Evolutionary conservation across 2,329 filamentous ascomycete species (phyloP).

Genomic region (Diaporthe ampelina): DNA sequence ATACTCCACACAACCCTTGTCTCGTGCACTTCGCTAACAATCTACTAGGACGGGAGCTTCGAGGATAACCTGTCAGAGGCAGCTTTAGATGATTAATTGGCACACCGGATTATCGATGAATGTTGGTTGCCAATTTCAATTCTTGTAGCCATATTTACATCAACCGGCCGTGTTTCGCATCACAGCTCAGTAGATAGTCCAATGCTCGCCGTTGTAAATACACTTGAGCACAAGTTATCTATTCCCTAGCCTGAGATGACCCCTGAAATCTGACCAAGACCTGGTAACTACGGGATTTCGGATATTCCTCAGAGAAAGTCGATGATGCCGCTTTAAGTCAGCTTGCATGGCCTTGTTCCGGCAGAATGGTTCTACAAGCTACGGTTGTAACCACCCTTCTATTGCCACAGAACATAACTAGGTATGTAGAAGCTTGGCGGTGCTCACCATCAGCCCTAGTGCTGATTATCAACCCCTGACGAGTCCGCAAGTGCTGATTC

Average conservation of each 20-base stretch:
- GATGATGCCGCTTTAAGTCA: not conserved
- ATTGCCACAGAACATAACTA: not conserved
- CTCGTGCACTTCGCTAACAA: not conserved
- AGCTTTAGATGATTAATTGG: constrained; percentile 16
- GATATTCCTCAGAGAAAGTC: not conserved
- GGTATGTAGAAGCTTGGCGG: constrained; percentile 7
- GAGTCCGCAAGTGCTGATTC: not conserved
- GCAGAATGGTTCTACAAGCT: not conserved
- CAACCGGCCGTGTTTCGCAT: not conserved
- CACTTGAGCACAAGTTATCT: not conserved
- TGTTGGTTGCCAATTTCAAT: not conserved
- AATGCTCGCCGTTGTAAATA: not conserved
- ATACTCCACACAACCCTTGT: not conserved
- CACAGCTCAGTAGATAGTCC: not conserved
- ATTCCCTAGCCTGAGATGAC: not conserved
- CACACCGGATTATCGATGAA: not conserved
- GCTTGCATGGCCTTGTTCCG: not conserved
- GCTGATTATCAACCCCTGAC: constrained; percentile 1
- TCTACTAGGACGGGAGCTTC: constrained; percentile 8
- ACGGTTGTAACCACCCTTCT: not conserved
- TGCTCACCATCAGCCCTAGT: not conserved
- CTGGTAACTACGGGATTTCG: not conserved
- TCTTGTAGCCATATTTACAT: constrained; percentile 8
- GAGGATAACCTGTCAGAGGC: constrained; percentile 22
- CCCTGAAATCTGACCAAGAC: not conserved